These are phyloP conservation scores for Candida ipomoeae DNA, from an alignment of 805 yeast species.

Conservation along the genomic window DNA sequence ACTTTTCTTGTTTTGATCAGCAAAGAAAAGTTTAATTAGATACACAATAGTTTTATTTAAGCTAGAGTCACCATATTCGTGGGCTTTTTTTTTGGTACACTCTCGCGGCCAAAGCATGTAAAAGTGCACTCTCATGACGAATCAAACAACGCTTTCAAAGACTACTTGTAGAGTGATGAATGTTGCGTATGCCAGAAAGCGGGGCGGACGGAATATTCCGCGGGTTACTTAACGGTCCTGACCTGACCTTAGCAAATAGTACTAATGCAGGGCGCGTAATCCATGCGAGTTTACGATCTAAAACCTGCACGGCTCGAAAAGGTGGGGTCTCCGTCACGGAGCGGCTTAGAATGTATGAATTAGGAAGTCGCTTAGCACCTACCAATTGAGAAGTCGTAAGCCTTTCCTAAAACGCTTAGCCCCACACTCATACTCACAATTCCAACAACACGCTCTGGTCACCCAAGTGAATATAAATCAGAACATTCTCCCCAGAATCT, in stretches of 20 bases:
- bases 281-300: neutral
- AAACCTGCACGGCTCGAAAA: neutral
- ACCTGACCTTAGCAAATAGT: neutral
- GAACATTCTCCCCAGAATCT: neutral
- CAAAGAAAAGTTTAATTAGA: no score
- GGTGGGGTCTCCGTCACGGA: neutral
- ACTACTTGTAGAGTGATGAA: no score
- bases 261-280: neutral
- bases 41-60: no score
- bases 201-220: neutral
- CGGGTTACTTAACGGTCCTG: neutral
- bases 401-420: neutral
- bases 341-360: neutral
- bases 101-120: no score
- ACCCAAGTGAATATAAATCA: neutral
- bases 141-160: no score
- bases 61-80: no score
- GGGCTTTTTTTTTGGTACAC: no score
- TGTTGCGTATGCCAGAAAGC: neutral
- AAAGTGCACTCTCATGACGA: no score
- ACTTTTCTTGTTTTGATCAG: no score
- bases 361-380: neutral
- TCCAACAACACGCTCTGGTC: neutral
- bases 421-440: neutral
- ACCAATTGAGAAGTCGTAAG: neutral